phyloP scores from a whole-genome alignment of 129 eudicot genomes.

The Cynara cardunculus region DNA sequence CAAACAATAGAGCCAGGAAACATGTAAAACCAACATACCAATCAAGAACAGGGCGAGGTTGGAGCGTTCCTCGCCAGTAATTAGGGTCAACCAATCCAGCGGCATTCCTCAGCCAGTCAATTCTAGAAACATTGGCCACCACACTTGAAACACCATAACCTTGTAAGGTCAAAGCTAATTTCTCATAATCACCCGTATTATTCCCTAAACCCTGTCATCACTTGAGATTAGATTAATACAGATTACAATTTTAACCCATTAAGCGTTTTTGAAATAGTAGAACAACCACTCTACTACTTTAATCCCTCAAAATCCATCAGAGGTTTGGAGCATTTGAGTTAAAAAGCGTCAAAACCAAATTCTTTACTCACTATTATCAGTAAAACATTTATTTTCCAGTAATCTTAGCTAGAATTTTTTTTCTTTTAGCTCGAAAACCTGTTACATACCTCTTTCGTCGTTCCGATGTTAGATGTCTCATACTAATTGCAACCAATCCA shows the following conservation, averaged over 20 bases:
- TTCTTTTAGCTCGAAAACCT: background rate
- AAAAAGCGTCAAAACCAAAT: background rate
- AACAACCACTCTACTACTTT: background rate
- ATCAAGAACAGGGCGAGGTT: constrained; percentile 95
- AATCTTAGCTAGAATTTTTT: background rate
- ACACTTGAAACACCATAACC: constrained; percentile 75
- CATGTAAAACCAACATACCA: constrained; percentile 45
- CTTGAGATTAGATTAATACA: background rate
- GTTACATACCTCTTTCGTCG: background rate
- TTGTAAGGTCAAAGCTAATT: constrained; percentile 61
- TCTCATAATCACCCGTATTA: constrained; percentile 71
- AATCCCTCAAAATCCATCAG: background rate
- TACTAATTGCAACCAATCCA: background rate
- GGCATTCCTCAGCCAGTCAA: constrained; percentile 97
- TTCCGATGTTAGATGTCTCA: background rate
- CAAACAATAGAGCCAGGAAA: background rate
- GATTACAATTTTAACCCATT: background rate
- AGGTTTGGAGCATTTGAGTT: background rate
- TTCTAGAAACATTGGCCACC: constrained; percentile 75
- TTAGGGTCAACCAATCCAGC: constrained; percentile 89
- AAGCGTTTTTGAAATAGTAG: background rate
- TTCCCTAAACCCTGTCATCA: constrained; percentile 75
- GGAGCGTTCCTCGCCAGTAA: constrained; percentile 94
- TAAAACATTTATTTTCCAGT: background rate
- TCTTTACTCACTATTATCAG: background rate